Evolutionary conservation across 2,329 filamentous ascomycete species (phyloP).

Genomic region (Sordariomycetes sp.): DNA sequence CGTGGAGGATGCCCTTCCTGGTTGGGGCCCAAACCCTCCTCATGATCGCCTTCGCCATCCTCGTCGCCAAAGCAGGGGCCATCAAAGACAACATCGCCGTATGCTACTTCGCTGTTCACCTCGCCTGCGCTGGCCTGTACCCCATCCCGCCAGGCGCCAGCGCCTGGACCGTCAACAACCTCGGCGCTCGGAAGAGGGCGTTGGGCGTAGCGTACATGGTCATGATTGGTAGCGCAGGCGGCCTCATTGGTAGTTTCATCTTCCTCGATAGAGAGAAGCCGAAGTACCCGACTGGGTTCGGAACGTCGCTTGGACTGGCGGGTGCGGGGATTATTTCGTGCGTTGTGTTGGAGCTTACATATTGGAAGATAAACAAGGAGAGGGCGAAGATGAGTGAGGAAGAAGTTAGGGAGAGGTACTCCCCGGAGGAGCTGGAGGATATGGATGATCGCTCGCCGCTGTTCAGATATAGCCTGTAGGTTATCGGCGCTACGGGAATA

Average conservation of each 20-base stretch:
- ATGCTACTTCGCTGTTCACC: neutral
- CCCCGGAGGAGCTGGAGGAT: neutral
- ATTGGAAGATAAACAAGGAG: conserved; percentile 13
- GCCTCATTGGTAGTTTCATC: conserved; percentile 15
- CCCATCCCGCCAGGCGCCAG: conserved; percentile 17
- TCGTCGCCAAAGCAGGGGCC: neutral
- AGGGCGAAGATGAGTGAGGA: conserved; percentile 13
- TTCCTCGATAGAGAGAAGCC: conserved; percentile 19
- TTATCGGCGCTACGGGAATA: neutral
- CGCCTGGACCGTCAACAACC: conserved; percentile 21
- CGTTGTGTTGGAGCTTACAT: conserved; percentile 15
- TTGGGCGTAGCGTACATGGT: conserved; percentile 16
- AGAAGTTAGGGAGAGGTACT: conserved; percentile 8
- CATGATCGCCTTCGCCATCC: neutral
- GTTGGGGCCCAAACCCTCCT: neutral
- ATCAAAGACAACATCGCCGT: conserved; percentile 23
- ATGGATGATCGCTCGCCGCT: neutral
- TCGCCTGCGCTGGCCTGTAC: conserved; percentile 15
- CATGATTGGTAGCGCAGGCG: conserved; percentile 14
- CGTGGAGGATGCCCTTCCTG: neutral
- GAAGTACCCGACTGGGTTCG: conserved; percentile 25
- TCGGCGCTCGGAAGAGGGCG: conserved; percentile 13
- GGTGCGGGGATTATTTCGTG: conserved; percentile 14
- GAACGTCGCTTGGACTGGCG: conserved; percentile 11
- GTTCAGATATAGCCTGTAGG: neutral